Percentiles rank a stretch among this genome's conserved stretches.
Evolutionary conservation across 2,329 filamentous ascomycete genomes (phyloP).

Genomic region (Sordariomycetes sp.): DNA sequence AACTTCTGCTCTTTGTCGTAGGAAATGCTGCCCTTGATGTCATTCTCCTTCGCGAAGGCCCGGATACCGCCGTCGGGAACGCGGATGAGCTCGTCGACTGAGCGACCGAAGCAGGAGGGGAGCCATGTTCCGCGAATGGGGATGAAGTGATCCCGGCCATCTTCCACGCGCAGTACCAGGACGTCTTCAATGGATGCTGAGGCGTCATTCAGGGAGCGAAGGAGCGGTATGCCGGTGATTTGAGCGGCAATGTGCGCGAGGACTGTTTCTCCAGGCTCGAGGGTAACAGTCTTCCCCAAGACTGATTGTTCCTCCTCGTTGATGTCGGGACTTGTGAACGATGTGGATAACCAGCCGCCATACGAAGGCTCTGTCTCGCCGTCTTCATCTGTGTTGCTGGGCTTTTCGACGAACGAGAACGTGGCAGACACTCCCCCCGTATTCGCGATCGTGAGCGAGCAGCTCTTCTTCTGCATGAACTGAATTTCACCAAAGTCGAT

Average conservation of each 20-base stretch:
- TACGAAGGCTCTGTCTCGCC: slow-evolving; percentile 33
- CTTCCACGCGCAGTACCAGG: slow-evolving; percentile 71
- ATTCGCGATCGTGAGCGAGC: slow-evolving; percentile 78
- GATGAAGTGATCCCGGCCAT: slow-evolving; percentile 87
- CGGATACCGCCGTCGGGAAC: slow-evolving; percentile 76
- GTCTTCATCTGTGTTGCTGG: slow-evolving; percentile 25
- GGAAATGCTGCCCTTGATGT: slow-evolving; percentile 38
- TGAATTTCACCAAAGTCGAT: slow-evolving; percentile 72
- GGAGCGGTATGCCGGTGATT: slow-evolving; percentile 53
- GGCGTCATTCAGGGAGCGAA: slow-evolving; percentile 64
- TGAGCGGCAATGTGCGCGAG: slow-evolving; percentile 59
- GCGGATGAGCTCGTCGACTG: slow-evolving; percentile 78
- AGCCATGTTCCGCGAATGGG: slow-evolving; percentile 71
- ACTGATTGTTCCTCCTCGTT: slow-evolving; percentile 14
- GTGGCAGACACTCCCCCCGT: slow-evolving; percentile 75
- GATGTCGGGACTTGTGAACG: slow-evolving; percentile 41
- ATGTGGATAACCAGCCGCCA: slow-evolving; percentile 60
- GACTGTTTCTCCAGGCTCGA: slow-evolving; percentile 79
- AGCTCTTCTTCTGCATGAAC: slow-evolving; percentile 56
- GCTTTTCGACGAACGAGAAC: slow-evolving; percentile 71
- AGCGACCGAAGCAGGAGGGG: slow-evolving; percentile 73
- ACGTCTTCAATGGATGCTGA: slow-evolving; percentile 68
- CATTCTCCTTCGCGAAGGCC: slow-evolving; percentile 28
- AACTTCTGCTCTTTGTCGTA: slow-evolving; percentile 54
- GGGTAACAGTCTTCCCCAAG: slow-evolving; percentile 44